These are phyloP conservation scores for Pythium insidiosum DNA, from an alignment of 352 stramenopile species.

Conservation along the genomic window DNA sequence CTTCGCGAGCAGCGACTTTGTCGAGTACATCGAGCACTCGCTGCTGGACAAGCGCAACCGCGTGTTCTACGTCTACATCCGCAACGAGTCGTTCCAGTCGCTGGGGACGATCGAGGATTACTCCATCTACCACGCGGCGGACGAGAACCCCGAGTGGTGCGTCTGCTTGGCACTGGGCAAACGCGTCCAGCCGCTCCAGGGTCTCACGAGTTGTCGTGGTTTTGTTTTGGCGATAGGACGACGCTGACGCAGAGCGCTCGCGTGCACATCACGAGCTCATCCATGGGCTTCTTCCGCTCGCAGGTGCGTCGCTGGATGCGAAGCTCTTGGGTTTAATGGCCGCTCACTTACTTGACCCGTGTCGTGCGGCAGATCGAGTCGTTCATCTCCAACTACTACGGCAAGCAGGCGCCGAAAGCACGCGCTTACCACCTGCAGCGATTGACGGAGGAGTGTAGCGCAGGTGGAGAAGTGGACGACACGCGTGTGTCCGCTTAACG, in stretches of 20 bases:
- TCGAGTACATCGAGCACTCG: slow-evolving; percentile 74
- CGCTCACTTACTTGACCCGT: neutral
- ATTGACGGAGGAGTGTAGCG: slow-evolving; percentile 53
- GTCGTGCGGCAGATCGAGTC: slow-evolving; percentile 39
- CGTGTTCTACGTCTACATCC: slow-evolving; percentile 79
- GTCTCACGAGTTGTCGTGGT: neutral
- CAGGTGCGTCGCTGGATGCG: slow-evolving; percentile 23
- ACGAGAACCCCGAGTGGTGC: slow-evolving; percentile 35
- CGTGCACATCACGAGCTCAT: slow-evolving; percentile 64
- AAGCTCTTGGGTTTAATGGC: neutral
- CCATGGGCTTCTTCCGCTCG: slow-evolving; percentile 66
- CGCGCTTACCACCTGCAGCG: slow-evolving; percentile 54
- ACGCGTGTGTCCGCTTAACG: too few relatives aligned
- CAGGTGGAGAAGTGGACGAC: too few relatives aligned
- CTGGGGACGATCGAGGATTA: slow-evolving; percentile 71
- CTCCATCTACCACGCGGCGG: slow-evolving; percentile 36
- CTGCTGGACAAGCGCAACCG: slow-evolving; percentile 65
- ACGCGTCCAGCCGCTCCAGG: too few relatives aligned
- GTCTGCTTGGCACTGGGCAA: neutral
- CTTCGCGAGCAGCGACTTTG: slow-evolving; percentile 58
- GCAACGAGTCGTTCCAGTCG: slow-evolving; percentile 63
- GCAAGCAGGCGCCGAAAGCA: slow-evolving; percentile 46
- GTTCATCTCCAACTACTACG: slow-evolving; percentile 63
- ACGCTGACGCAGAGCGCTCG: slow-evolving; percentile 57
- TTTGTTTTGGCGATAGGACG: slow-evolving; percentile 37